A percentile compares a stretch with the other conserved stretches of the same genome.
Conservation (phyloP, 192 early-diverging fungal genomes). For the Entomortierella lignicola region DNA sequence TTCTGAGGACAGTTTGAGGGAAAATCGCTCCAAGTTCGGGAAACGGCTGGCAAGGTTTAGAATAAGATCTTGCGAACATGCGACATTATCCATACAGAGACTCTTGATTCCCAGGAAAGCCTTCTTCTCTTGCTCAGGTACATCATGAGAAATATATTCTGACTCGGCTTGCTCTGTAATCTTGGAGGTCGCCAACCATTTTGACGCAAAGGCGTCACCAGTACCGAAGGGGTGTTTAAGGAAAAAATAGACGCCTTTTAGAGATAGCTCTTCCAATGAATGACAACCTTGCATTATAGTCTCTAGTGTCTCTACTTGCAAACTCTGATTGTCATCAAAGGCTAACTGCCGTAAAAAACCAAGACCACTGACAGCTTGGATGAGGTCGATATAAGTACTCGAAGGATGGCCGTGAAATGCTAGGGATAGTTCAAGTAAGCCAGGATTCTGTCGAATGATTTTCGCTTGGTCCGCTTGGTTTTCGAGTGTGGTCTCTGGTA, state of each 20-base stretch:
- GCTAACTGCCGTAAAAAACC: not conserved
- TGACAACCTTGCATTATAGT: not conserved
- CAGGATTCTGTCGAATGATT: constrained; percentile 16
- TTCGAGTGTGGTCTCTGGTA: constrained; percentile 14
- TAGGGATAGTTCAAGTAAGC: constrained; percentile 3
- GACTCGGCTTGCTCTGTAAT: not conserved
- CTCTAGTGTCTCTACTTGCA: constrained; percentile 9
- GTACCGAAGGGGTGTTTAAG: constrained; percentile 25
- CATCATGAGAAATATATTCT: not conserved
- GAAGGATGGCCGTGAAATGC: constrained; percentile 14
- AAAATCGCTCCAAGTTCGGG: constrained; percentile 1
- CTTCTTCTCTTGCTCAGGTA: not conserved
- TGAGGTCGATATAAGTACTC: constrained; percentile 7
- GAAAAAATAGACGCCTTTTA: constrained; percentile 11
- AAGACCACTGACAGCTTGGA: constrained; percentile 9
- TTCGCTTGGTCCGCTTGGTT: constrained; percentile 22
- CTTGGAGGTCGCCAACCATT: not conserved
- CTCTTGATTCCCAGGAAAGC: constrained; percentile 8
- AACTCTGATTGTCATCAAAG: constrained; percentile 10
- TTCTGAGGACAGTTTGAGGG: constrained; percentile 5
- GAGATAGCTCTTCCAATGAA: constrained; percentile 23
- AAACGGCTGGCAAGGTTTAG: constrained; percentile 20
- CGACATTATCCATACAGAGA: constrained; percentile 15
- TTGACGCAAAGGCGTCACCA: constrained; percentile 19
- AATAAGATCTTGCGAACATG: constrained; percentile 11